Evolutionary conservation across 257 asterid species (phyloP).

Genomic region (Salvia rosmarinus): DNA sequence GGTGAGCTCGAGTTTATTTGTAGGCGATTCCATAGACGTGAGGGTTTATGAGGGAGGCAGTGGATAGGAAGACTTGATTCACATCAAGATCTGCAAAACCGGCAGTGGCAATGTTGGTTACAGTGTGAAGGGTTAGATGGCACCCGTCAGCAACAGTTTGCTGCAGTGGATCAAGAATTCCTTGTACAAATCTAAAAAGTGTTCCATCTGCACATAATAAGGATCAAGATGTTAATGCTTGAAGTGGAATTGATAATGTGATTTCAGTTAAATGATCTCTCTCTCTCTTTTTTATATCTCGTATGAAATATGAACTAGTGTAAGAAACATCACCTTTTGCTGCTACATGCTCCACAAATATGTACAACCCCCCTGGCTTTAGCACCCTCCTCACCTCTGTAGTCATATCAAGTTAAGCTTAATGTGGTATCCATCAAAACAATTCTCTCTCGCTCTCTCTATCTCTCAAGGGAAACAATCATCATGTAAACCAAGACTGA

Average conservation of each 20-base stretch:
- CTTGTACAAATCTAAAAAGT: slow-evolving; percentile 55
- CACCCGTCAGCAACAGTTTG: slow-evolving; percentile 80
- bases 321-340: slow-evolving; percentile 63
- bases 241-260: background rate
- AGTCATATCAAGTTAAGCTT: slow-evolving; percentile 4
- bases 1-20: slow-evolving; percentile 40
- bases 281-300: background rate
- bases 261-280: background rate
- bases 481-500: no score
- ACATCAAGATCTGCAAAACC: slow-evolving; percentile 62
- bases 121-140: slow-evolving; percentile 69
- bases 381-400: slow-evolving; percentile 90
- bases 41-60: slow-evolving; percentile 66
- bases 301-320: background rate
- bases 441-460: background rate
- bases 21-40: slow-evolving; percentile 72
- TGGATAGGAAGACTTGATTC: slow-evolving; percentile 50
- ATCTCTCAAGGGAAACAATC: no score
- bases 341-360: slow-evolving; percentile 89
- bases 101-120: slow-evolving; percentile 49
- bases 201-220: slow-evolving; percentile 66
- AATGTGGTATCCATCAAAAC: background rate
- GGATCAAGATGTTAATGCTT: background rate
- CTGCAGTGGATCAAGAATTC: slow-evolving; percentile 82
- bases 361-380: slow-evolving; percentile 78